A percentile compares a stretch with the other conserved stretches of the same genome.
phyloP scores from a whole-genome alignment of 352 stramenopile genomes.

The Globisporangium nodosum region DNA sequence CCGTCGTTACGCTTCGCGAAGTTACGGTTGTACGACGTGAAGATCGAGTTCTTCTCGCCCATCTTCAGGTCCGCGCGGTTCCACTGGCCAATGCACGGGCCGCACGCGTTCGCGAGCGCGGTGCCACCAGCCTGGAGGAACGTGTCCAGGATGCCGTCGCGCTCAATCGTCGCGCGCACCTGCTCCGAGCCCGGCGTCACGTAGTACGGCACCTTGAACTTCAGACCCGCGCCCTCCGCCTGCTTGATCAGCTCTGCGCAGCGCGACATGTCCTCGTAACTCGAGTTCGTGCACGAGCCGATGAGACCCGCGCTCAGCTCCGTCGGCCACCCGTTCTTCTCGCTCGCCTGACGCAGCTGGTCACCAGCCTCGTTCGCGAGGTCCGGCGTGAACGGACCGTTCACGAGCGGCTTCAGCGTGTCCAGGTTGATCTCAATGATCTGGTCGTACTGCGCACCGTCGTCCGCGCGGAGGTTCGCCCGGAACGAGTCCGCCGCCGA shows the following conservation, averaged over 20 bases:
- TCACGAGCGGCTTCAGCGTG: conserved; percentile 87
- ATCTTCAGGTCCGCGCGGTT: conserved; percentile 86
- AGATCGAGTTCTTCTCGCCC: conserved; percentile 92
- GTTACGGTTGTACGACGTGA: conserved; percentile 95
- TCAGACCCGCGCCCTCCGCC: conserved; percentile 72
- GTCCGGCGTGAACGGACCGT: conserved; percentile 92
- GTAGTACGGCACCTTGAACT: conserved; percentile 92
- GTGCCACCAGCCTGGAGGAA: conserved; percentile 87
- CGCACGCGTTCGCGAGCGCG: conserved; percentile 90
- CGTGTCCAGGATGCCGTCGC: conserved; percentile 88
- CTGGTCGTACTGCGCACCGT: conserved; percentile 90
- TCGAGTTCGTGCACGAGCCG: conserved; percentile 93
- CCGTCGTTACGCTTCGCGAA: conserved; percentile 94
- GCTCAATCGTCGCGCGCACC: conserved; percentile 88
- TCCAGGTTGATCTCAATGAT: conserved; percentile 93
- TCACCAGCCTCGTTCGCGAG: conserved; percentile 79
- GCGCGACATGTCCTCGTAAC: conserved; percentile 92
- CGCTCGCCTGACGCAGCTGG: conserved; percentile 52
- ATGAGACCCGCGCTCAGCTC: conserved; percentile 90
- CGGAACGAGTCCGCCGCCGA: conserved; percentile 85
- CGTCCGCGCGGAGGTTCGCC: conserved; percentile 85
- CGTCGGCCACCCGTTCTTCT: conserved; percentile 90
- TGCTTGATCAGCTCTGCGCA: conserved; percentile 88
- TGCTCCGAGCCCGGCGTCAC: conserved; percentile 92
- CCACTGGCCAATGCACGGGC: conserved; percentile 94